A percentile compares a stretch with the other conserved stretches of the same genome.
Evolutionary conservation across 331 rosid species (phyloP).

Genomic region (Spiraea crenata): DNA sequence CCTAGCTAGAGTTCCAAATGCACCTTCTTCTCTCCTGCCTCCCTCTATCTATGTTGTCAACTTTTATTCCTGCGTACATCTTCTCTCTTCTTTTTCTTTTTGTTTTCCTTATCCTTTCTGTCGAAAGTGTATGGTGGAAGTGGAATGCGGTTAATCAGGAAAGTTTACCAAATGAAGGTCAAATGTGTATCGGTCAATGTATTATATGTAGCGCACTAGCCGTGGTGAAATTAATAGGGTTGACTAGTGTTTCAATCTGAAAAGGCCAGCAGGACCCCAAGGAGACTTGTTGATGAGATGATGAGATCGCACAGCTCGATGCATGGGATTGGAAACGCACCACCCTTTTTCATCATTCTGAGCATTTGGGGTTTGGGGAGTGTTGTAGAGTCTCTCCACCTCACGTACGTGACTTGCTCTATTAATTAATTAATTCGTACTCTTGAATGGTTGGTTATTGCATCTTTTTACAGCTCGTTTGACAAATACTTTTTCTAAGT

Average conservation of each 20-base stretch:
- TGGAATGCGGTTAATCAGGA: too few relatives aligned
- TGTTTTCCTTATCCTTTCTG: too few relatives aligned
- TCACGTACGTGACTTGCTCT: neutral
- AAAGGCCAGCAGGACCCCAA: conserved; percentile 9
- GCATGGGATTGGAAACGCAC: conserved; percentile 32
- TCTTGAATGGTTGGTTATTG: too few relatives aligned
- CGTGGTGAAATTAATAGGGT: conserved; percentile 8
- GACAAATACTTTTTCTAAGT: too few relatives aligned
- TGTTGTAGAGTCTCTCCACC: neutral
- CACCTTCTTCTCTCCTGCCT: too few relatives aligned
- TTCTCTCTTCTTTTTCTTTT: too few relatives aligned
- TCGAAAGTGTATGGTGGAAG: too few relatives aligned
- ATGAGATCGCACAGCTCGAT: conserved; percentile 55
- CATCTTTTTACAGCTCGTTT: too few relatives aligned
- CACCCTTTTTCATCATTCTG: conserved; percentile 56
- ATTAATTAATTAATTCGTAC: too few relatives aligned
- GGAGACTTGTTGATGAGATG: neutral
- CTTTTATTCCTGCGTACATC: too few relatives aligned
- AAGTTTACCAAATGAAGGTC: neutral
- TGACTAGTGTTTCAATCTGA: conserved; percentile 21
- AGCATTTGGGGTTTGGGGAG: conserved; percentile 19
- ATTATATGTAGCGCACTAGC: neutral
- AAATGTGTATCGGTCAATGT: neutral
- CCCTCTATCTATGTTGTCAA: too few relatives aligned
- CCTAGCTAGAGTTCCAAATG: too few relatives aligned